Conservation (phyloP, 1,284 basidiomycete genomes). For the Hymenochaete sp. region DNA sequence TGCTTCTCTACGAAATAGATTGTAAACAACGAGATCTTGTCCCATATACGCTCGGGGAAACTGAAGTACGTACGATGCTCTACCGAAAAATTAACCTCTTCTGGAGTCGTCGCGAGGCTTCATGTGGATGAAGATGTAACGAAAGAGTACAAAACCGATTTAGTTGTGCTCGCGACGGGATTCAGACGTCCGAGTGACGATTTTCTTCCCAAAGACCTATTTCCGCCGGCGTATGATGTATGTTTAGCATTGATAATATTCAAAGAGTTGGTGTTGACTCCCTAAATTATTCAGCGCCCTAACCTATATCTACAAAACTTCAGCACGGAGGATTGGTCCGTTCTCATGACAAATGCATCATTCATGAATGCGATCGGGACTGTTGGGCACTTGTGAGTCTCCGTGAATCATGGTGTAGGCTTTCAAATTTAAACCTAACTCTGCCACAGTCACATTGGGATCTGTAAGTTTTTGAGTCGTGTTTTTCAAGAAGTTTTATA, state of each 20-base stretch:
- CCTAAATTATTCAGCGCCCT: conserved; percentile 30
- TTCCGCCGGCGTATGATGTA: conserved; percentile 48
- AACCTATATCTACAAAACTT: conserved; percentile 60
- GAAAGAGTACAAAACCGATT: conserved; percentile 39
- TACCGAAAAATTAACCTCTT: conserved; percentile 35
- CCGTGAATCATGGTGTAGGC: not conserved
- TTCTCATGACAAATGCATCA: conserved; percentile 51
- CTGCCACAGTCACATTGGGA: conserved; percentile 40
- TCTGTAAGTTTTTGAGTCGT: conserved; percentile 33
- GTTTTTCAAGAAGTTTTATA: not conserved
- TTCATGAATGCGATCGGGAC: conserved; percentile 45
- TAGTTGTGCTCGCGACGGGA: conserved; percentile 55
- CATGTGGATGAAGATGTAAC: conserved; percentile 27
- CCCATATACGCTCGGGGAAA: conserved; percentile 39
- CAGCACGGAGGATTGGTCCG: conserved; percentile 48
- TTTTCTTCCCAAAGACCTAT: conserved; percentile 50
- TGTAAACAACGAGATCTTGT: conserved; percentile 50
- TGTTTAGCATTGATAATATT: conserved; percentile 12
- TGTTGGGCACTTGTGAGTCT: conserved; percentile 34
- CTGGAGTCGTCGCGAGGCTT: conserved; percentile 36
- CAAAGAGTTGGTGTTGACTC: not conserved
- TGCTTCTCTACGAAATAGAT: conserved; percentile 26
- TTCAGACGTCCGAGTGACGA: conserved; percentile 48
- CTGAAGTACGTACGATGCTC: conserved; percentile 51
- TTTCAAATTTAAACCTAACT: conserved; percentile 7